Conservation (phyloP, 78 protist species). For the Cyanophora paradoxa region DNA sequence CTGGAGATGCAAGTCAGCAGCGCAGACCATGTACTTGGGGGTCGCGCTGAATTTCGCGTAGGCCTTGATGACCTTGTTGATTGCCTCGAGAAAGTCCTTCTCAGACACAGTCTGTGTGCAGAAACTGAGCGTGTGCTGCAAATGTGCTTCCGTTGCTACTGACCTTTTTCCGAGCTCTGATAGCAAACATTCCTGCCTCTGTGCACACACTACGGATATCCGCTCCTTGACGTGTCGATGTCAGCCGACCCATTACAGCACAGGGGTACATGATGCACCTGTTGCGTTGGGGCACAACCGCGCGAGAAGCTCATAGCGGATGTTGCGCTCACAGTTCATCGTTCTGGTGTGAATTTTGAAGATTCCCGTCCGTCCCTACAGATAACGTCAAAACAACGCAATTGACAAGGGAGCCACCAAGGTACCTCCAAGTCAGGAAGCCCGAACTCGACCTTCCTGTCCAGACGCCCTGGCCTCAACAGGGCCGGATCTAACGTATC, state of each 20-base stretch:
- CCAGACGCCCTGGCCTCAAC: slow-evolving; percentile 97
- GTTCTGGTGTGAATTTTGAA: slow-evolving; percentile 38
- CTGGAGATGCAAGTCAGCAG: background rate
- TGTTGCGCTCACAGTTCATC: slow-evolving; percentile 83
- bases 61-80: slow-evolving; percentile 98
- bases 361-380: slow-evolving; percentile 46
- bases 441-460: slow-evolving; percentile 94
- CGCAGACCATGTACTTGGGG: slow-evolving; percentile 92
- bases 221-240: slow-evolving; percentile 34
- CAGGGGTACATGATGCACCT: slow-evolving; percentile 61
- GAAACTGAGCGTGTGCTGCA: no score
- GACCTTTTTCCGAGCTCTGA: slow-evolving; percentile 66
- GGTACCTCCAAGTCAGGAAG: slow-evolving; percentile 96
- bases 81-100: slow-evolving; percentile 96
- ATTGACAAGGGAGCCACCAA: no score
- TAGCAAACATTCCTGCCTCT: slow-evolving; percentile 90
- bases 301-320: slow-evolving; percentile 97
- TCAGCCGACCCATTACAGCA: background rate
- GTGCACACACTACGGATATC: slow-evolving; percentile 65
- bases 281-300: slow-evolving; percentile 98
- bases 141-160: no score
- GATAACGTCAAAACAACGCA: no score
- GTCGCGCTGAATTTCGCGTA: slow-evolving; percentile 98
- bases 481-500: slow-evolving; percentile 99
- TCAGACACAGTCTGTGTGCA: slow-evolving; percentile 74